A percentile compares a stretch with the other conserved stretches of the same genome.
Evolutionary conservation across 352 stramenopile genomes (phyloP).

Genomic region (Saprolegnia parasitica): DNA sequence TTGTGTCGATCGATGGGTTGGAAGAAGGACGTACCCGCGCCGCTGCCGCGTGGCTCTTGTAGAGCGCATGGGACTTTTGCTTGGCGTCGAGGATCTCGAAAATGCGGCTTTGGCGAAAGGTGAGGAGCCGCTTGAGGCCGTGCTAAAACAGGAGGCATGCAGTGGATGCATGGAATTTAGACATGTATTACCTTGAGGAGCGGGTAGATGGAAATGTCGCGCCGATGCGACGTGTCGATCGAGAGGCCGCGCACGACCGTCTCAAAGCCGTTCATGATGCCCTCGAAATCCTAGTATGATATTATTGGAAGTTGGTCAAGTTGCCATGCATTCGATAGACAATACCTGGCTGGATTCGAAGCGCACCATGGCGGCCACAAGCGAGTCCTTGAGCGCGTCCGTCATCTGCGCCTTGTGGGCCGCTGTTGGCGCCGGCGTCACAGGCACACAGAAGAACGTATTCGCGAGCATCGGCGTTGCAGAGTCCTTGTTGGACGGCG

Average conservation of each 20-base stretch:
- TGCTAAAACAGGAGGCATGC: conserved; percentile 9
- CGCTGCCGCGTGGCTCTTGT: not conserved
- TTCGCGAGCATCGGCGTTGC: not conserved
- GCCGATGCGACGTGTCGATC: not conserved
- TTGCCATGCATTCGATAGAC: not conserved
- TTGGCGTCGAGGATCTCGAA: conserved; percentile 29
- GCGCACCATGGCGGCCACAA: not conserved
- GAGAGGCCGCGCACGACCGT: not conserved
- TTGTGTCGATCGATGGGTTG: not conserved
- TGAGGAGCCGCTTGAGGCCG: not conserved
- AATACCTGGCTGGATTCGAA: conserved; percentile 24
- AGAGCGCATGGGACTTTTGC: conserved; percentile 1
- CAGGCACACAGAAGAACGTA: not conserved
- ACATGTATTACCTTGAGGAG: conserved; percentile 58
- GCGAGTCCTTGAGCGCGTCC: not conserved
- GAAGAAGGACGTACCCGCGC: conserved; percentile 4
- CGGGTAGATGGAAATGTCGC: conserved; percentile 37
- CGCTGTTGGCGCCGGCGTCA: not conserved
- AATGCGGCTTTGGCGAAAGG: conserved; percentile 20
- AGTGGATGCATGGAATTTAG: not conserved
- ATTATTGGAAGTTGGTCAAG: not conserved
- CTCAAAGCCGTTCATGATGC: not conserved
- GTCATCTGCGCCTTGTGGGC: not conserved
- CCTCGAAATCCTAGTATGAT: conserved; percentile 11
- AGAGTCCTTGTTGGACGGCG: no score